Evolutionary conservation across 1,139 yeast species (phyloP).

Genomic region (Candida frijolesensis): DNA sequence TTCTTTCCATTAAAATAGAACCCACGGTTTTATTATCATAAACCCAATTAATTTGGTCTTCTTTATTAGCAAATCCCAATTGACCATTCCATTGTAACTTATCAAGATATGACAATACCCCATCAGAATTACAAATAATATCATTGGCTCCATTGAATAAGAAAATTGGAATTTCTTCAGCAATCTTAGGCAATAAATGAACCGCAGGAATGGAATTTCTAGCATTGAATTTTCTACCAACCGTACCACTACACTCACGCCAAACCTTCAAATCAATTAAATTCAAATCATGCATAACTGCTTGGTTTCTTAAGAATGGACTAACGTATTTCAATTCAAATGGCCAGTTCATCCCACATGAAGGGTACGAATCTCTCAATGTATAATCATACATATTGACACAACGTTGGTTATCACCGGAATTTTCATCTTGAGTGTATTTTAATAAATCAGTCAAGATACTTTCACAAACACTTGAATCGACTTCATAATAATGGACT

Average conservation of each 20-base stretch:
- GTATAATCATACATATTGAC: slow-evolving; percentile 82
- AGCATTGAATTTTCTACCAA: slow-evolving; percentile 55
- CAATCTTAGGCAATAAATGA: slow-evolving; percentile 62
- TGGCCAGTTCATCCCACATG: slow-evolving; percentile 98
- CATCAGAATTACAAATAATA: slow-evolving; percentile 81
- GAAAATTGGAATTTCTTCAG: slow-evolving; percentile 63
- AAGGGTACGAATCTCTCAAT: slow-evolving; percentile 70
- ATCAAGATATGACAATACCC: slow-evolving; percentile 68
- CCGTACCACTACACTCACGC: slow-evolving; percentile 75
- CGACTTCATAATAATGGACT: slow-evolving; percentile 29
- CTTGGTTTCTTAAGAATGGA: slow-evolving; percentile 57
- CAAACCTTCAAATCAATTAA: slow-evolving; percentile 51
- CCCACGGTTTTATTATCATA: slow-evolving; percentile 55
- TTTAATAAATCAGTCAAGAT: slow-evolving; percentile 45
- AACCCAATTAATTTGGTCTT: slow-evolving; percentile 48
- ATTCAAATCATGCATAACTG: slow-evolving; percentile 64
- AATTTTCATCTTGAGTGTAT: slow-evolving; percentile 31
- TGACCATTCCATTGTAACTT: slow-evolving; percentile 69
- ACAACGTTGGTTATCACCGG: slow-evolving; percentile 51
- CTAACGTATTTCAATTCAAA: slow-evolving; percentile 60
- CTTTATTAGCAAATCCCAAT: slow-evolving; percentile 53
- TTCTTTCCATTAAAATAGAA: slow-evolving; percentile 56
- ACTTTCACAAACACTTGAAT: slow-evolving; percentile 48
- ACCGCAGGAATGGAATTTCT: slow-evolving; percentile 61
- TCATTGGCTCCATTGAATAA: slow-evolving; percentile 89